Evolutionary conservation across 176 grass and related monocot genomes (phyloP), one percentile per base, ranked within the genome.

Genomic region (Raddia guianensis): DNA sequence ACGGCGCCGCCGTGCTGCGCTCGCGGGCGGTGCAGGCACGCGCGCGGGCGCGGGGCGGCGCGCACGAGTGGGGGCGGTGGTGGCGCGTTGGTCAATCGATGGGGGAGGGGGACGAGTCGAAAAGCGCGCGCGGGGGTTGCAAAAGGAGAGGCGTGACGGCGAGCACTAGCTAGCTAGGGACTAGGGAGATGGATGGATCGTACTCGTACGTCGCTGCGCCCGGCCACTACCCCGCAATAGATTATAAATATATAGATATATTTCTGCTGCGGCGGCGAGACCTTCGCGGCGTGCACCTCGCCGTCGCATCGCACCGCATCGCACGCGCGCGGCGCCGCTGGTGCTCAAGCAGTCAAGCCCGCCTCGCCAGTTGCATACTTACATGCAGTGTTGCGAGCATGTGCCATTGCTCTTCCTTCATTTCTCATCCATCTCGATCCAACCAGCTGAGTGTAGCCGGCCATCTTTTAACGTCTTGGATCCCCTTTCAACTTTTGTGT

Each of bases 191-290:
- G 37, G 37, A 40, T 40, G 37, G 37, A 40, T 40, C 37, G 37
- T 27, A 27, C 27, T 27, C 57, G 8, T n/a, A 48, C 80, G 82
- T 77, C 73, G 73, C 64, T 75, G 53, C 62, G 60, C 44, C 44
- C n/a, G 16, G 44, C 59, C 80, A 73, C 68, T 82, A 82, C 58
- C 62, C 76, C 46, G 8, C 12, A 46, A 5, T 63, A 63, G 33
- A 18, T 21, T 8, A 45, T 51, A 9, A 52, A 67, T 66, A 75
- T 8, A 45, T 51, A 9, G 52, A 67, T 81, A 81, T 59, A 60
- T 78, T 55, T 51, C 72, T 45, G 49, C 72, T 68, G 50, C 71
- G 6, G 45, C 79, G 15, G 79, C 20, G 65, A 49, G 49, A 32
- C 21, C 20, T 42, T 34, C 7, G 80, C 20, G 6, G 27, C 27